Base-by-base conservation (phyloP, 768 basidiomycete species). In the Kwoniella newhampshirensis region DNA sequence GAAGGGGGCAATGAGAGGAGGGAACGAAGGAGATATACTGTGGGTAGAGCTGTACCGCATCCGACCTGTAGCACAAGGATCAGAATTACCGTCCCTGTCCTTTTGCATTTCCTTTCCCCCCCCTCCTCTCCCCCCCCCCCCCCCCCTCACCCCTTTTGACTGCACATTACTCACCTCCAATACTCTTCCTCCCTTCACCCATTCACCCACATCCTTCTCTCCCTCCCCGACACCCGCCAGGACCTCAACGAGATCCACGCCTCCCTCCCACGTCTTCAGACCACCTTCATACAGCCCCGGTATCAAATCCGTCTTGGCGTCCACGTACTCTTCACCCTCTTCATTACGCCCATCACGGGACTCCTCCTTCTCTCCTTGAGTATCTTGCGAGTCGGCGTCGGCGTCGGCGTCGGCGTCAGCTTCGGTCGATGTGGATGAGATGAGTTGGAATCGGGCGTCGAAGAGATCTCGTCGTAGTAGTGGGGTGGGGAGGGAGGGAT, bases 261-360 rank as follows among this genome's bases (percentile, higher is more conserved):
- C 88, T 64, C 91, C 94, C 75, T 99, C 94, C 94, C 94, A 99
- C 1, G 92, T 97, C 77, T 98, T 97, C 49, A 98, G 75, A 4
- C 94, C 94, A 20, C 94, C 94, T 78, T 99, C 94, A 64, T 99
- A 98, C 0, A 91, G 81, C 1, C 91, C 86, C 2, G 91, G 88
- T 3, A 97, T 84, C 13, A 99, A 83, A 76, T 98, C 57, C n/a
- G 57, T 46, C 32, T 46, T 42, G 26, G 43, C 84, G 62, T 91
- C 87, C 17, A 94, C 79, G 55, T 87, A 89, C 12, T 81, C 79
- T 0, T 87, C 78, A 0, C 78, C 75, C 37, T 62, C 55, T 12
- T 81, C 79, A 0, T 87, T 78, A 0, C 78, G 75, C 37, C 61
- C 55, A 21, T 54, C 54, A 17, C 52, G 55, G 7, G 23, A 51